Base-by-base conservation (phyloP, 106 monocot genomes). In the Dendrobium catenatum region DNA sequence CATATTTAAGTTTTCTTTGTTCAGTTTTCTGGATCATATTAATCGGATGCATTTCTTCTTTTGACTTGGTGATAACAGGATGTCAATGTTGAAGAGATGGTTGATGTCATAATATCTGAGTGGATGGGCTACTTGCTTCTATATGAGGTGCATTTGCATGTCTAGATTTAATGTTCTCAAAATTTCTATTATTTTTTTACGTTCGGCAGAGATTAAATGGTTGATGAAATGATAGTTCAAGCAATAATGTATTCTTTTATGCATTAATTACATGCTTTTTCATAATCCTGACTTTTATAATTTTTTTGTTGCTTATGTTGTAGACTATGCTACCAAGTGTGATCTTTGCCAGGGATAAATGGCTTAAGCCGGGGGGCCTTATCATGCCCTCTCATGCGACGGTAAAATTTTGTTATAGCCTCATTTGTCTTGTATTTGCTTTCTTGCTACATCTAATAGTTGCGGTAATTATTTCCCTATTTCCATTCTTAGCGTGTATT, bases 61-160 rank as follows among this genome's bases (percentile, higher is more conserved):
- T 74, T 74, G 6, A 74, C 43, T 42, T 74, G 74, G 44, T 76
- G 74, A 81, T 67, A 84, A 74, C 86, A 98, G 98, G 98, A 98
- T 80, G 84, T 93, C 59, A 83, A 85, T 27, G 90, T 98, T 82
- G 91, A 93, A 26, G 98, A 98, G 83, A 93, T 93, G 80, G 95
- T 98, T 87, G 98, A 98, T 93, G 93, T 98, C 76, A 95, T 98
- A 79, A 90, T 98, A 78, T 98, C 98, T 79, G 98, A 98, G 86
- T 98, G 98, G 98, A 98, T 98, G 98, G 98, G 95, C 33, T 95
- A 98, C 77, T 93, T 94, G 90, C 98, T 98, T 86, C 83, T 98
- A 1, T 98, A 98, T 80, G 95, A 98, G 98, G 98, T 98, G 24
- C 15, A 20, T 58, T 64, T 80, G 40, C 55, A 64, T 46, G 6